Evolutionary conservation across 495 filamentous ascomycete species (phyloP).

Genomic region (Evernia prunastri): DNA sequence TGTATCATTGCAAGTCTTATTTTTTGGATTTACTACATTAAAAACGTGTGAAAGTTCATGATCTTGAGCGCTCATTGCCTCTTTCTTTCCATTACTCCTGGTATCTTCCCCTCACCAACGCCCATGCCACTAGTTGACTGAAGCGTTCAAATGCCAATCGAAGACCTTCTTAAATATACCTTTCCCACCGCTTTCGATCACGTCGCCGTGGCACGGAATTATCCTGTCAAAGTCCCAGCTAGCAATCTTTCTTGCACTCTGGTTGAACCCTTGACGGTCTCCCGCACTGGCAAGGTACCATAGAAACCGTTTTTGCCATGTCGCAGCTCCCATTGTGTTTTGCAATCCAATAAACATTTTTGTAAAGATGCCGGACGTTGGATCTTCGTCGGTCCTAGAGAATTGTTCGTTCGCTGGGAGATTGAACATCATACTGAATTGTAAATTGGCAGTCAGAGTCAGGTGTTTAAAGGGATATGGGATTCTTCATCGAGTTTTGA

Average conservation of each 20-base stretch:
- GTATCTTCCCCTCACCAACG: not conserved
- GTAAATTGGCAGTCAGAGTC: not conserved
- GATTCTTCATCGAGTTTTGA: not conserved
- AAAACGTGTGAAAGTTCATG: not conserved
- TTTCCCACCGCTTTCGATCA: constrained; percentile 70
- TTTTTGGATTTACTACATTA: not conserved
- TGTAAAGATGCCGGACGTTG: constrained; percentile 53
- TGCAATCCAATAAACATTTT: constrained; percentile 56
- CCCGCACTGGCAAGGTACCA: constrained; percentile 67
- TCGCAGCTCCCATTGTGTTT: constrained; percentile 55
- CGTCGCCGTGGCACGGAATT: constrained; percentile 91
- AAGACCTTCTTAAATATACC: constrained; percentile 74
- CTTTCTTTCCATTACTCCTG: not conserved
- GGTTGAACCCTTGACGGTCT: constrained; percentile 62
- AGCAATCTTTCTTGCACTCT: constrained; percentile 60
- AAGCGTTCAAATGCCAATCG: constrained; percentile 51
- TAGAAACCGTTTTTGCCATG: constrained; percentile 69
- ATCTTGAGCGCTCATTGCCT: not conserved
- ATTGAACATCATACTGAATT: constrained; percentile 65
- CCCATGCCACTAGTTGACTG: constrained; percentile 2
- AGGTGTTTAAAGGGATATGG: not conserved
- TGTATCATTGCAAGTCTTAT: not conserved
- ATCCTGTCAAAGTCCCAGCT: constrained; percentile 82
- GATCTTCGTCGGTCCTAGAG: constrained; percentile 50
- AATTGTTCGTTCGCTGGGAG: constrained; percentile 85